A percentile compares a stretch with the other conserved stretches of the same genome.
phyloP scores from a whole-genome alignment of 1,284 basidiomycete genomes.

The Sporisorium iseilematis-ciliati region DNA sequence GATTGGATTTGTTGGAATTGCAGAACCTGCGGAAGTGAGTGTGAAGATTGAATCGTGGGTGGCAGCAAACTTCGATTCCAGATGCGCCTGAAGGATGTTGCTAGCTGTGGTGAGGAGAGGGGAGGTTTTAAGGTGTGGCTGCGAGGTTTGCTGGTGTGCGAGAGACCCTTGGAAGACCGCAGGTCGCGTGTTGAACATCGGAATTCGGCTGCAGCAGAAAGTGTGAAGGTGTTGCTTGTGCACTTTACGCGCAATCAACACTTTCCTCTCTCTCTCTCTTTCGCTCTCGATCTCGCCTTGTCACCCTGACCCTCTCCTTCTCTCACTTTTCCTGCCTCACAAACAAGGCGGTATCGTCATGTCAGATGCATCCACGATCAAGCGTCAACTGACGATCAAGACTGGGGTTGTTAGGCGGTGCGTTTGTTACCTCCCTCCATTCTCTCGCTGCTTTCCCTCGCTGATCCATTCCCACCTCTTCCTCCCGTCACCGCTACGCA shows the following conservation, averaged over 20 bases:
- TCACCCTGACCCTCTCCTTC: background rate
- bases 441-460: background rate
- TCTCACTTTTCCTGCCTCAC: background rate
- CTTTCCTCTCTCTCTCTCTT: background rate
- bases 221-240: background rate
- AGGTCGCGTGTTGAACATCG: background rate
- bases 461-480: background rate
- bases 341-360: background rate
- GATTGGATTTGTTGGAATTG: too few species aligned
- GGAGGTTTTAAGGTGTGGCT: too few species aligned
- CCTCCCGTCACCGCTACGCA: background rate
- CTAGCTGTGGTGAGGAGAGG: too few species aligned
- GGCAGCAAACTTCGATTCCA: background rate
- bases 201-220: conserved; percentile 4
- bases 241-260: conserved; percentile 3
- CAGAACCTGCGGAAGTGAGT: background rate
- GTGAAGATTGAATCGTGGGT: background rate
- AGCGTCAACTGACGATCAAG: conserved; percentile 60
- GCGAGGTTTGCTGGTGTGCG: background rate
- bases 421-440: background rate
- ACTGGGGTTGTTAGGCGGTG: conserved; percentile 61
- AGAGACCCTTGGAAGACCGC: background rate
- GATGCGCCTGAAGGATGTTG: too few species aligned
- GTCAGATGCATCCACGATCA: conserved; percentile 20
- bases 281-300: background rate